phyloP scores from a whole-genome alignment of 2,329 filamentous ascomycete species.

The Fusarium dlaminii region DNA sequence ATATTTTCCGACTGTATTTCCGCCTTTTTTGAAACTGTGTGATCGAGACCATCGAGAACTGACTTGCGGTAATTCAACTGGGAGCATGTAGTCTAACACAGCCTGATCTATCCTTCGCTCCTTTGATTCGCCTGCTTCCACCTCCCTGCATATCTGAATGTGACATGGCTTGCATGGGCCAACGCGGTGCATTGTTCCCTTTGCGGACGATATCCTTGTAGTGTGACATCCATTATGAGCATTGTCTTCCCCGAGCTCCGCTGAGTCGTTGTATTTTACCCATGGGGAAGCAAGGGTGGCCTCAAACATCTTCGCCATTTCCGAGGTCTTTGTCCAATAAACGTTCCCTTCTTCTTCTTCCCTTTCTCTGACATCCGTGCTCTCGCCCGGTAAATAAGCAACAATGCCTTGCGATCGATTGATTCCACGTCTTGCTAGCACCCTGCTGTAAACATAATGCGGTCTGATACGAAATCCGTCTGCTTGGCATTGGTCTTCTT shows the following conservation, averaged over 20 bases:
- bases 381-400: neutral
- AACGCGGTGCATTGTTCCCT: accelerated
- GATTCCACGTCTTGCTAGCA: neutral
- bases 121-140: neutral
- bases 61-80: neutral
- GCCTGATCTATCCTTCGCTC: neutral
- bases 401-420: neutral
- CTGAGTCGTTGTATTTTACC: neutral
- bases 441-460: neutral
- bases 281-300: neutral
- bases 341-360: accelerated
- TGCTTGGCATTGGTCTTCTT: neutral
- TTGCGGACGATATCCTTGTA: neutral
- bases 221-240: neutral
- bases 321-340: accelerated
- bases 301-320: accelerated
- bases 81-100: neutral
- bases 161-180: too few relatives aligned
- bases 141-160: neutral
- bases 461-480: neutral
- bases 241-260: neutral
- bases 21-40: too few relatives aligned
- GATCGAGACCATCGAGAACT: neutral
- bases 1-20: neutral
- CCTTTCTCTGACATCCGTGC: too few relatives aligned